phyloP scores from a whole-genome alignment of 176 grass and related monocot species.

The Zoysia japonica region DNA sequence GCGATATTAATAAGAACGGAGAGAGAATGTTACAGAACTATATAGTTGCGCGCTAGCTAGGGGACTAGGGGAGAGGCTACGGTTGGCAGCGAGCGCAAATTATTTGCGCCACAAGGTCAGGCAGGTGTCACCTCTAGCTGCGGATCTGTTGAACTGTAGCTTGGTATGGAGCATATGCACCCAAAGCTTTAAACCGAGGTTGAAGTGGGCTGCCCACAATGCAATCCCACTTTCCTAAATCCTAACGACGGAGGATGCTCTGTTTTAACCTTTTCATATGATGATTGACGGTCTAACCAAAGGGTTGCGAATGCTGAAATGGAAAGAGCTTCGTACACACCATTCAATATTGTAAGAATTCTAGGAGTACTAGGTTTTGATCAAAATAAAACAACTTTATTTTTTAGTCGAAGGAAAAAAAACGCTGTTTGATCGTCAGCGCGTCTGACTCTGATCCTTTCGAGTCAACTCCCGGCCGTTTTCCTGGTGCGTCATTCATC shows the following conservation, averaged over 20 bases:
- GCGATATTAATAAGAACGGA: too few relatives aligned
- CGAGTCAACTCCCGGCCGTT: background rate
- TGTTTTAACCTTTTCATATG: too few relatives aligned
- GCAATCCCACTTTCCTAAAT: background rate
- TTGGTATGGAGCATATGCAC: background rate
- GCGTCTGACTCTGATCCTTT: too few relatives aligned
- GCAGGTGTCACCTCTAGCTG: background rate
- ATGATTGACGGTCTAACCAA: too few relatives aligned
- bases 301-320: too few relatives aligned
- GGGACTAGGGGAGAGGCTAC: background rate
- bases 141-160: background rate
- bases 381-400: too few relatives aligned
- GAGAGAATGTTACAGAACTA: background rate
- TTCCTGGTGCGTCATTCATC: background rate
- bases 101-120: background rate
- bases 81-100: too few relatives aligned
- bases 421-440: too few relatives aligned
- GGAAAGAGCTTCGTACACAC: too few relatives aligned
- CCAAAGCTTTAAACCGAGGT: background rate
- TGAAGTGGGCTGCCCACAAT: background rate
- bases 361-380: too few relatives aligned
- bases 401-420: background rate
- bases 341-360: too few relatives aligned
- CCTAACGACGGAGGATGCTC: too few relatives aligned
- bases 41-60: background rate